Percentiles rank a stretch among this genome's conserved stretches.
Conservation (phyloP, 1,139 yeast genomes). For the Geotrichum phurueaensis region DNA sequence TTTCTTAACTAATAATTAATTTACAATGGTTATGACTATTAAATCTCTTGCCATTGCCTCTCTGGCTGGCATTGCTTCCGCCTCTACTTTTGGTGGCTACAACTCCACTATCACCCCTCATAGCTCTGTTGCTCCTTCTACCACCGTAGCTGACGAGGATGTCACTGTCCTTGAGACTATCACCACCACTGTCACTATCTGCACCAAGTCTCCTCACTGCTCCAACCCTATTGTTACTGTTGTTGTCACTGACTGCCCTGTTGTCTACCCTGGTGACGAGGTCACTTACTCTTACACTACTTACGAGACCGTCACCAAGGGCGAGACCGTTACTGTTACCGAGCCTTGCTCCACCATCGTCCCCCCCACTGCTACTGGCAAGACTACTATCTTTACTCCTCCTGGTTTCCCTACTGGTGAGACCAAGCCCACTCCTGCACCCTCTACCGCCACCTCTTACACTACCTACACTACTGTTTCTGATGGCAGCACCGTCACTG, state of each 20-base stretch:
- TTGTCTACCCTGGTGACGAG: slow-evolving; percentile 9
- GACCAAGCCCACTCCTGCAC: neutral
- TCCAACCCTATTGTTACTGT: slow-evolving; percentile 10
- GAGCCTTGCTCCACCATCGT: slow-evolving; percentile 15
- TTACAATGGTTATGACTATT: slow-evolving; percentile 1
- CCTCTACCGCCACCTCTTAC: neutral
- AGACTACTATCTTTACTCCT: slow-evolving; percentile 5
- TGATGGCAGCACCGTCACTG: neutral
- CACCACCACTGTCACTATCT: slow-evolving; percentile 15
- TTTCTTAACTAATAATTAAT: neutral
- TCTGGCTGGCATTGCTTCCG: neutral
- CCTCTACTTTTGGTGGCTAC: neutral
- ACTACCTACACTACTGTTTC: slow-evolving; percentile 5
- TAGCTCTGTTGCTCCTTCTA: neutral
- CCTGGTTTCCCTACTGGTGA: neutral
- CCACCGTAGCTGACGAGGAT: neutral
- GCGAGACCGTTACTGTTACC: slow-evolving; percentile 15
- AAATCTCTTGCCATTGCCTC: slow-evolving; percentile 5
- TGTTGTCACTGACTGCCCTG: slow-evolving; percentile 14
- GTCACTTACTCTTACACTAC: slow-evolving; percentile 10
- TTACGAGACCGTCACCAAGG: slow-evolving; percentile 7
- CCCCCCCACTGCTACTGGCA: slow-evolving; percentile 7
- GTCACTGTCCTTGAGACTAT: slow-evolving; percentile 3
- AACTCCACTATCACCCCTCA: neutral
- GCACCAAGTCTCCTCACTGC: slow-evolving; percentile 9